A percentile compares a stretch with the other conserved stretches of the same genome.
Evolutionary conservation across 805 yeast genomes (phyloP).

Genomic region (Yarrowia alimentaria): DNA sequence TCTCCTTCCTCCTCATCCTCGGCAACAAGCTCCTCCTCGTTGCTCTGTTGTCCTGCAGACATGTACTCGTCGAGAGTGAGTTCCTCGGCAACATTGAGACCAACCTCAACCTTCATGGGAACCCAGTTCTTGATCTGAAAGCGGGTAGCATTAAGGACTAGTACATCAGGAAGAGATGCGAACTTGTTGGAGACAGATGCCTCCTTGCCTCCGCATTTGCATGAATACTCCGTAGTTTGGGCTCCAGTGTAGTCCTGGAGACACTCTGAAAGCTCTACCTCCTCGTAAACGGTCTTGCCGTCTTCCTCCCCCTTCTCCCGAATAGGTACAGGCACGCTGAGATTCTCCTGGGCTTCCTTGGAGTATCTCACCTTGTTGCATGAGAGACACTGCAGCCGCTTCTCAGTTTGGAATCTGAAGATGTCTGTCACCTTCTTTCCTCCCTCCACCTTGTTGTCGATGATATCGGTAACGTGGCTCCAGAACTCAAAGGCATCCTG

Average conservation of each 20-base stretch:
- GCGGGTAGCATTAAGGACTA: conserved; percentile 73
- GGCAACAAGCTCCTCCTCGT: conserved; percentile 46
- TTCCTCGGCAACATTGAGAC: conserved; percentile 53
- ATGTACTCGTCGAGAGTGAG: conserved; percentile 45
- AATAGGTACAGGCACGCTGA: conserved; percentile 59
- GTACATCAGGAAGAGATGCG: conserved; percentile 63
- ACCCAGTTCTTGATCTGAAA: conserved; percentile 86
- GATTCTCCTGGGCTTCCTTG: conserved; percentile 56
- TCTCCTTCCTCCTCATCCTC: conserved; percentile 36
- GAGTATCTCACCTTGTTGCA: conserved; percentile 64
- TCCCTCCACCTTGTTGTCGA: conserved; percentile 42
- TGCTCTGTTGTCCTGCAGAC: conserved; percentile 46
- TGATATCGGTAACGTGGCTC: conserved; percentile 58
- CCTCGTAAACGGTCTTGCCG: conserved; percentile 49
- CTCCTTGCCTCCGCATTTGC: conserved; percentile 51
- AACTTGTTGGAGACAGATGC: conserved; percentile 51
- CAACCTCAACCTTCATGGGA: conserved; percentile 77
- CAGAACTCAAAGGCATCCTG: conserved; percentile 95
- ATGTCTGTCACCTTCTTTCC: conserved; percentile 48
- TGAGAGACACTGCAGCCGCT: conserved; percentile 55
- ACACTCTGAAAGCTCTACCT: conserved; percentile 51
- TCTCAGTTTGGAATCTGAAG: conserved; percentile 65
- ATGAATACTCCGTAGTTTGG: conserved; percentile 62
- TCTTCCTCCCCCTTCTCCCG: conserved; percentile 39
- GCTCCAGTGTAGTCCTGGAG: conserved; percentile 47